Evolutionary conservation across 2,329 filamentous ascomycete genomes (phyloP).

Genomic region (Microsporum ferrugineum): DNA sequence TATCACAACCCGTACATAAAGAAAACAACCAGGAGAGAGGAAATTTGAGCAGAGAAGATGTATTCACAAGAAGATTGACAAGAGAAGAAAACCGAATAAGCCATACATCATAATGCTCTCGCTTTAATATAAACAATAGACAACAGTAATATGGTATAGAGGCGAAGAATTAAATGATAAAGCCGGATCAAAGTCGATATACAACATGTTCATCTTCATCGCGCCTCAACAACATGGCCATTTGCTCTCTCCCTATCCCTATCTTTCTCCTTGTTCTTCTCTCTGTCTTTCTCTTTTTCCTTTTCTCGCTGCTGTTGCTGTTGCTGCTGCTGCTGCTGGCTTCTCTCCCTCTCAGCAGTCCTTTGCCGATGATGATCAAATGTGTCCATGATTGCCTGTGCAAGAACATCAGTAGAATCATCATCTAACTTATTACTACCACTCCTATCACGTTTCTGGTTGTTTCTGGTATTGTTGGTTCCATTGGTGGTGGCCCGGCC

Average conservation of each 20-base stretch:
- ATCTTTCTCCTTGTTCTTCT: neutral
- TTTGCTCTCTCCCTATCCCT: neutral
- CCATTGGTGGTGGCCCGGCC: neutral
- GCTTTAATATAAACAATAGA: neutral
- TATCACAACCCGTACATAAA: neutral
- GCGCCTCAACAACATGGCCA: neutral
- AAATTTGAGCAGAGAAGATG: neutral
- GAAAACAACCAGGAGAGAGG: neutral
- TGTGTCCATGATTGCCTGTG: slow-evolving; percentile 35
- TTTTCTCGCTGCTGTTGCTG: slow-evolving; percentile 3
- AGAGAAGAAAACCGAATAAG: neutral
- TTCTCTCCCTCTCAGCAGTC: slow-evolving; percentile 20
- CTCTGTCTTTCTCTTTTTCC: slow-evolving; percentile 6
- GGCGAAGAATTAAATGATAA: neutral
- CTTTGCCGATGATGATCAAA: slow-evolving; percentile 28
- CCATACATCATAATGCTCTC: neutral
- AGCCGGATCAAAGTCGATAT: neutral
- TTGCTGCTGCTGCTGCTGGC: neutral
- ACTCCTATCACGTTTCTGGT: neutral
- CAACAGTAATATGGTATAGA: neutral
- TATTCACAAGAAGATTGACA: neutral
- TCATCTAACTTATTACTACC: slow-evolving; percentile 20
- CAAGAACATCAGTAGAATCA: slow-evolving; percentile 30
- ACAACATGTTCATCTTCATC: neutral
- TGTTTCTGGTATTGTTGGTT: neutral